Evolutionary conservation across 768 basidiomycete genomes (phyloP).

Genomic region (Mycena chlorophos): DNA sequence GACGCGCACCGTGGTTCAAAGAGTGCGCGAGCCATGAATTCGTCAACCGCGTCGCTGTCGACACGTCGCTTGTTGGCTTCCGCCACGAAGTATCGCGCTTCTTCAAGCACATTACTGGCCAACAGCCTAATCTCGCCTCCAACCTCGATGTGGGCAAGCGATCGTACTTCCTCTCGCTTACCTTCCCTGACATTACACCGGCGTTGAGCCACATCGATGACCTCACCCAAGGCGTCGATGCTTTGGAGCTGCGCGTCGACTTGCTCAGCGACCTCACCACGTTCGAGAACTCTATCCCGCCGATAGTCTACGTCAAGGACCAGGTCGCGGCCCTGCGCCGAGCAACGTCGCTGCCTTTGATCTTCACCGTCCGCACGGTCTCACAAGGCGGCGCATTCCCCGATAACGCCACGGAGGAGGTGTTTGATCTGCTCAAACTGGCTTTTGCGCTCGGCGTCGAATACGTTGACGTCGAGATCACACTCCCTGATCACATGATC

Average conservation of each 20-base stretch:
- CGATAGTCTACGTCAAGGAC: conserved; percentile 68
- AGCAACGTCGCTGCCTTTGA: conserved; percentile 77
- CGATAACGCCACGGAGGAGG: conserved; percentile 68
- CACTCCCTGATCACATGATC: conserved; percentile 65
- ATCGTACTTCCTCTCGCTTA: conserved; percentile 92
- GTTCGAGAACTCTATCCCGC: conserved; percentile 59
- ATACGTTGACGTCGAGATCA: conserved; percentile 89
- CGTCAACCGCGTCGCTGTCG: conserved; percentile 62
- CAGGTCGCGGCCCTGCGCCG: conserved; percentile 82
- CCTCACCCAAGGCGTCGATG: conserved; percentile 82
- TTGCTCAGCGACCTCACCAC: conserved; percentile 59
- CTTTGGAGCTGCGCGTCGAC: conserved; percentile 92
- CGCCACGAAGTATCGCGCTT: conserved; percentile 74
- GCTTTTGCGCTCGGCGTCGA: conserved; percentile 85
- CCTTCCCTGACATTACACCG: conserved; percentile 82
- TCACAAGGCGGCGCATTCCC: conserved; percentile 93
- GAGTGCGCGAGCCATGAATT: conserved; percentile 85
- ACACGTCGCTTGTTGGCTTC: conserved; percentile 33
- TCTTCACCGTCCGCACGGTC: conserved; percentile 87
- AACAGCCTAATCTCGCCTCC: conserved; percentile 59
- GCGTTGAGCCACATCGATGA: conserved; percentile 70
- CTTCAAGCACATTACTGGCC: conserved; percentile 85
- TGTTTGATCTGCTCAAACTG: conserved; percentile 72
- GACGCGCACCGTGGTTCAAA: conserved; percentile 84
- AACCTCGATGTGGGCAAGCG: conserved; percentile 55